These are phyloP conservation scores for Trichoderma hamatum DNA, from an alignment of 2,329 filamentous ascomycete genomes.

Conservation along the genomic window DNA sequence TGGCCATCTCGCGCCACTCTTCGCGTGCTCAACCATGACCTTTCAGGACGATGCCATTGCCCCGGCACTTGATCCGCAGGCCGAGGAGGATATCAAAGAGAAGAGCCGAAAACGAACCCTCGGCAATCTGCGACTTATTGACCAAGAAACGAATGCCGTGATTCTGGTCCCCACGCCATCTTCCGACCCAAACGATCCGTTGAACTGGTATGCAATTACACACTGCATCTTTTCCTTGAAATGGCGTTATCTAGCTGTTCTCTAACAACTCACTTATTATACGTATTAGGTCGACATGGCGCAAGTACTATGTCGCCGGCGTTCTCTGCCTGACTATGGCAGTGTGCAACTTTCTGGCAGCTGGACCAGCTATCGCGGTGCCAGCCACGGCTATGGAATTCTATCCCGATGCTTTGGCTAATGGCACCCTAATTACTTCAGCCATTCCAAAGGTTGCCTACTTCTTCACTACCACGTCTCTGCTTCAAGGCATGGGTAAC, in stretches of 20 bases:
- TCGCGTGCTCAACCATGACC: constrained; percentile 4
- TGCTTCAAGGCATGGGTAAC: constrained; percentile 53
- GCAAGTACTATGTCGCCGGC: constrained; percentile 54
- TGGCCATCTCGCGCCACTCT: neutral
- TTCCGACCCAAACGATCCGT: constrained; percentile 55
- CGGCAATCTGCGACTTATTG: constrained; percentile 47
- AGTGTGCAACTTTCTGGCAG: constrained; percentile 60
- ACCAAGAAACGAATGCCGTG: constrained; percentile 49
- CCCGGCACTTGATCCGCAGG: constrained; percentile 24
- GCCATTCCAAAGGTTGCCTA: constrained; percentile 52
- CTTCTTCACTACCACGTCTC: constrained; percentile 56
- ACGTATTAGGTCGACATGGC: constrained; percentile 45
- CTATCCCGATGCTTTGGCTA: constrained; percentile 44
- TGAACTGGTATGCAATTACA: constrained; percentile 53
- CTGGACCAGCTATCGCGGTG: constrained; percentile 57
- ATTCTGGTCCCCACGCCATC: constrained; percentile 56
- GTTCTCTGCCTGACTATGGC: constrained; percentile 57
- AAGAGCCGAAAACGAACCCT: constrained; percentile 37
- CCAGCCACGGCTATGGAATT: constrained; percentile 51
- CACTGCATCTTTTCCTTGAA: neutral
- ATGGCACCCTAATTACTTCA: constrained; percentile 34
- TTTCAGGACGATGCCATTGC: constrained; percentile 18
- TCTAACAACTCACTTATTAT: constrained; percentile 27
- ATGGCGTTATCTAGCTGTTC: neutral
- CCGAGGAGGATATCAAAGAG: constrained; percentile 18